Conservation (phyloP, 768 basidiomycete genomes). For the Auricularia cornea region DNA sequence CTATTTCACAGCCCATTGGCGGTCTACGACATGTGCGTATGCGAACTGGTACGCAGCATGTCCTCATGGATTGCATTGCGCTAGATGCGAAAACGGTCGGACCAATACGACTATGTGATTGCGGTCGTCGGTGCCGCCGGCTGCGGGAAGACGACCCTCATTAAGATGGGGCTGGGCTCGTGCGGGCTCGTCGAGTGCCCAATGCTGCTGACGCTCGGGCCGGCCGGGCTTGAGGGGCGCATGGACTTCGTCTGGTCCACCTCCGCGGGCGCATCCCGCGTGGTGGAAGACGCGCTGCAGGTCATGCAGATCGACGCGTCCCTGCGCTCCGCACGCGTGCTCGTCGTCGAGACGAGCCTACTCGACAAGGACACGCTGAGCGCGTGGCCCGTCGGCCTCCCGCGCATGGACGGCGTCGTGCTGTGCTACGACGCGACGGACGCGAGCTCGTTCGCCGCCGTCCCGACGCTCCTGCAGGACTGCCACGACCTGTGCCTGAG, state of each 20-base stretch:
- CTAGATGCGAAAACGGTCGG: not conserved
- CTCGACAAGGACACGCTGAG: not conserved
- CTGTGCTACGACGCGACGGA: conserved; percentile 78
- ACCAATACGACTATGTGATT: conserved; percentile 23
- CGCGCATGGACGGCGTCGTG: conserved; percentile 60
- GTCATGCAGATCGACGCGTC: not conserved
- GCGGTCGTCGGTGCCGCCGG: conserved; percentile 70
- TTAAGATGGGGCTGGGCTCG: conserved; percentile 64
- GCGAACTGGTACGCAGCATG: too few relatives aligned
- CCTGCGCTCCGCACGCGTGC: not conserved
- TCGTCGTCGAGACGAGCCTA: not conserved
- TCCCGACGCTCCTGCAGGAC: conserved; percentile 67
- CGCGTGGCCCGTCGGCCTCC: not conserved
- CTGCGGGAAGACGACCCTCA: conserved; percentile 81
- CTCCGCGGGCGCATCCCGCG: not conserved
- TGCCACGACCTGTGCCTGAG: conserved; percentile 9
- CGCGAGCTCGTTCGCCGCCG: conserved; percentile 50
- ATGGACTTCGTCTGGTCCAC: not conserved
- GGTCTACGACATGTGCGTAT: too few relatives aligned
- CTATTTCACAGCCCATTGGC: too few relatives aligned
- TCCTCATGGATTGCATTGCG: not conserved
- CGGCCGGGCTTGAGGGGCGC: not conserved
- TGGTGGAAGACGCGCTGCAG: not conserved
- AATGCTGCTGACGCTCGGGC: not conserved
- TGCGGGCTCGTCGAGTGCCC: conserved; percentile 37